phyloP scores from a whole-genome alignment of 176 grass and related monocot genomes.

The Oryza officinalis region DNA sequence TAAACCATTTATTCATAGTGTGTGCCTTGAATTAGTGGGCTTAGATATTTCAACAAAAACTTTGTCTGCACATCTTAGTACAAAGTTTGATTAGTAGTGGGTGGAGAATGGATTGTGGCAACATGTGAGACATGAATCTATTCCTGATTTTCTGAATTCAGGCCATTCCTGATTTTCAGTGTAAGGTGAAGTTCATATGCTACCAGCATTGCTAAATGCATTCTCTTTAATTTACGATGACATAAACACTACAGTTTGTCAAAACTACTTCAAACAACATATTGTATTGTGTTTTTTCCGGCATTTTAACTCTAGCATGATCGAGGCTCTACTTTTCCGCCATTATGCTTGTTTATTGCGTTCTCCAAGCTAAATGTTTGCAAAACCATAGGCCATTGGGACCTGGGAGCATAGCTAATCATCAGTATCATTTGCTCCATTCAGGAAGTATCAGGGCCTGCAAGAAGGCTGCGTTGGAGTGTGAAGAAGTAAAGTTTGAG shows the following conservation, averaged over 20 bases:
- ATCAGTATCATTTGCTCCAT: not conserved
- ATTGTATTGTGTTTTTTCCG: not conserved
- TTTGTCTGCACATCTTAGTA: not conserved
- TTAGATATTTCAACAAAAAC: not conserved
- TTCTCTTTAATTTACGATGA: not conserved
- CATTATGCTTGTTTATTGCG: not conserved
- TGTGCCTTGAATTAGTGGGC: not conserved
- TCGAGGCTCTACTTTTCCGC: not conserved
- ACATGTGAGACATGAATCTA: not conserved
- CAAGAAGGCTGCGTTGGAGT: constrained; percentile 61
- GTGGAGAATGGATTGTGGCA: not conserved
- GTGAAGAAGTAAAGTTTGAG: constrained; percentile 58
- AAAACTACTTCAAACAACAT: not conserved
- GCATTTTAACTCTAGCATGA: not conserved
- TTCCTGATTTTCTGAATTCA: not conserved
- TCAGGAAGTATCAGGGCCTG: constrained; percentile 56
- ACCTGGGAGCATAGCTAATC: not conserved
- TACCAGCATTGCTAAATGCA: not conserved
- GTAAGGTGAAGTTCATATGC: too few relatives aligned
- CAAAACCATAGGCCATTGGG: not conserved
- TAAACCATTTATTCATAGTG: not conserved
- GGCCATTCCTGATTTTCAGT: not conserved
- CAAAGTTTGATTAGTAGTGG: not conserved
- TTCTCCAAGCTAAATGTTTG: not conserved
- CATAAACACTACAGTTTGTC: not conserved